phyloP scores from a whole-genome alignment of 495 filamentous ascomycete genomes.

The Trichoderma parareesei region DNA sequence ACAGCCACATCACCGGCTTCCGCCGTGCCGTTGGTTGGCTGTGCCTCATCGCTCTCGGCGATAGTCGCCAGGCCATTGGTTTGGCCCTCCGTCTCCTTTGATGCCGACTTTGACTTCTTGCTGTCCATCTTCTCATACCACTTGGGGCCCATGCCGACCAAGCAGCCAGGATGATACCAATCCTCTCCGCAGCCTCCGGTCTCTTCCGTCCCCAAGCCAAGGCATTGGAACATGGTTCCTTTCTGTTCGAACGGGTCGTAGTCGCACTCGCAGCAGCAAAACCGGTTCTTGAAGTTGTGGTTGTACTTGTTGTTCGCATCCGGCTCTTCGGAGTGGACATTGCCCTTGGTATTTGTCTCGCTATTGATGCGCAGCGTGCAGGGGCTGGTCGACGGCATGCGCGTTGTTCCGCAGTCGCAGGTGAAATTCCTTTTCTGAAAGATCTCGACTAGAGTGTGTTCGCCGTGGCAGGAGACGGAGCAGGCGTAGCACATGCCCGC shows the following conservation, averaged over 20 bases:
- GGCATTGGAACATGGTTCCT: constrained; percentile 98
- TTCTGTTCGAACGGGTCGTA: constrained; percentile 83
- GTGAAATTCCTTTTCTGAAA: constrained; percentile 93
- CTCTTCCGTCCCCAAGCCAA: constrained; percentile 71
- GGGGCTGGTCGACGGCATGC: constrained; percentile 56
- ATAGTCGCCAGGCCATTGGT: constrained; percentile 30
- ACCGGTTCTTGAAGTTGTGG: constrained; percentile 86
- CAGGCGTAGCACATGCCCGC: constrained; percentile 94
- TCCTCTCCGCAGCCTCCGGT: constrained; percentile 93
- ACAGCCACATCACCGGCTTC: constrained; percentile 17
- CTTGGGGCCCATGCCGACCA: constrained; percentile 66
- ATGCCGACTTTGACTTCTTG: constrained; percentile 7
- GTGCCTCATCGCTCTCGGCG: constrained; percentile 24
- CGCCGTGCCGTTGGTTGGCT: constrained; percentile 18
- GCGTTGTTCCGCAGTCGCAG: constrained; percentile 91
- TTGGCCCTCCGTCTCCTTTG: constrained; percentile 12
- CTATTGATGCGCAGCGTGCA: constrained; percentile 73
- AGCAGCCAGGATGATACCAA: constrained; percentile 96
- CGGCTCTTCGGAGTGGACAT: constrained; percentile 64
- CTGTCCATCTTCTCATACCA: constrained; percentile 48
- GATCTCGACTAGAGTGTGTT: constrained; percentile 90
- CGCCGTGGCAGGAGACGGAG: constrained; percentile 92
- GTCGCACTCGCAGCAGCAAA: constrained; percentile 80
- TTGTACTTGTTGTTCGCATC: constrained; percentile 78
- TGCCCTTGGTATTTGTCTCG: constrained; percentile 63